These are phyloP conservation scores for Tricholoma sp. DNA, from an alignment of 768 basidiomycete genomes.

Conservation along the genomic window DNA sequence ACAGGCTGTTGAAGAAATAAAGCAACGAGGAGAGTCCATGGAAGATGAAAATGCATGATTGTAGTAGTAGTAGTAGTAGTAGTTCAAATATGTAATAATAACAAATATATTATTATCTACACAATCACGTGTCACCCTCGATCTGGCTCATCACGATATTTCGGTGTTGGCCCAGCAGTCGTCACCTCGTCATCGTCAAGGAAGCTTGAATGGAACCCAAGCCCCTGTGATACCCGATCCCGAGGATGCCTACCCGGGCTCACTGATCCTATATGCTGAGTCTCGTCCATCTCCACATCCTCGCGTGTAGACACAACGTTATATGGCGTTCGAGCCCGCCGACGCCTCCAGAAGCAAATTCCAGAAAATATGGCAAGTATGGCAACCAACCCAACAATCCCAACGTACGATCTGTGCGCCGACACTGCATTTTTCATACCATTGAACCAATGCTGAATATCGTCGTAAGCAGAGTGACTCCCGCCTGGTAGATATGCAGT, in stretches of 20 bases:
- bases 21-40: slow-evolving; percentile 24
- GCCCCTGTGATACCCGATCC: slow-evolving; percentile 30
- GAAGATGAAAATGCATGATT: slow-evolving; percentile 22
- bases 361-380: slow-evolving; percentile 64
- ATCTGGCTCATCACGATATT: slow-evolving; percentile 53
- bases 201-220: slow-evolving; percentile 75
- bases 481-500: slow-evolving; percentile 74
- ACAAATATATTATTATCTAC: too few relatives aligned
- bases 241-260: slow-evolving; percentile 33
- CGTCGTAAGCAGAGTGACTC: slow-evolving; percentile 37
- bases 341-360: slow-evolving; percentile 72
- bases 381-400: slow-evolving; percentile 65
- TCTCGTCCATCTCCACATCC: slow-evolving; percentile 67
- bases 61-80: too few relatives aligned
- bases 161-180: slow-evolving; percentile 27
- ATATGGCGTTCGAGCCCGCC: slow-evolving; percentile 44
- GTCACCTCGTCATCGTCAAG: slow-evolving; percentile 69
- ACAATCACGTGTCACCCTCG: too few relatives aligned
- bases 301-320: slow-evolving; percentile 54
- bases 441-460: slow-evolving; percentile 72
- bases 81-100: too few relatives aligned
- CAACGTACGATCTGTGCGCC: slow-evolving; percentile 81
- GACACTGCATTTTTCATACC: slow-evolving; percentile 64
- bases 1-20: slow-evolving; percentile 25
- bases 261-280: slow-evolving; percentile 35